Evolutionary conservation across 1,284 basidiomycete genomes (phyloP).

Genomic region (Papiliotrema fonsecae): DNA sequence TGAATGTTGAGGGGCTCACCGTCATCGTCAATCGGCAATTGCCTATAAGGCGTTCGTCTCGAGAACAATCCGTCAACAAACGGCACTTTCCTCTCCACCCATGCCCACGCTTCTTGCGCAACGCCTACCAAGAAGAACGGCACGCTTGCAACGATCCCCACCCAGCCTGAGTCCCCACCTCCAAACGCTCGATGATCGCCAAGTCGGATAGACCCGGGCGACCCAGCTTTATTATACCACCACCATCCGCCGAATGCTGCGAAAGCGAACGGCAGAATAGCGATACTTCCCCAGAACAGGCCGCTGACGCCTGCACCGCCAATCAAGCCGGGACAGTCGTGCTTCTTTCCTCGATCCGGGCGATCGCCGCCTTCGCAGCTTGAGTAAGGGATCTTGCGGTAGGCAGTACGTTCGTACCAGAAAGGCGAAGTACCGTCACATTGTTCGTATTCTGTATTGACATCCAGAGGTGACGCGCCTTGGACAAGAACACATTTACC

Average conservation of each 20-base stretch:
- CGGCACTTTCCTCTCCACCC: slow-evolving; percentile 53
- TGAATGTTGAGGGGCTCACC: slow-evolving; percentile 54
- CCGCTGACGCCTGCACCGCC: slow-evolving; percentile 55
- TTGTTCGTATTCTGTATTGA: slow-evolving; percentile 53
- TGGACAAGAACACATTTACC: slow-evolving; percentile 70
- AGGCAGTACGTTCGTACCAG: slow-evolving; percentile 88
- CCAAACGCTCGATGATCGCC: slow-evolving; percentile 55
- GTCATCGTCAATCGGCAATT: slow-evolving; percentile 80
- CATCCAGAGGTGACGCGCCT: slow-evolving; percentile 60
- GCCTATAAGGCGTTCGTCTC: slow-evolving; percentile 66
- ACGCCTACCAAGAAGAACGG: slow-evolving; percentile 82
- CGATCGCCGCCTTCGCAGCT: slow-evolving; percentile 70
- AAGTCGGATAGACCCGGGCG: slow-evolving; percentile 72
- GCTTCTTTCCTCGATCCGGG: slow-evolving; percentile 64
- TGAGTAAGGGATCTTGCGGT: slow-evolving; percentile 82
- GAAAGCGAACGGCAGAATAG: slow-evolving; percentile 64
- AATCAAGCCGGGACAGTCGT: slow-evolving; percentile 70
- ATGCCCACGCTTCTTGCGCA: slow-evolving; percentile 57
- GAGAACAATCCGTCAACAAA: slow-evolving; percentile 45
- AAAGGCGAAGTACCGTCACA: slow-evolving; percentile 60
- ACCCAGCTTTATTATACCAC: slow-evolving; percentile 66
- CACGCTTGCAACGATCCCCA: slow-evolving; percentile 69
- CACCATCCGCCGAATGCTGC: slow-evolving; percentile 70
- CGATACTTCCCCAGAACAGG: slow-evolving; percentile 75
- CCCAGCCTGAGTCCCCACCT: slow-evolving; percentile 51